Percentiles rank a stretch among this genome's conserved stretches.
Conservation (phyloP, 2,329 filamentous ascomycete species). For the Fusarium haematococcum region DNA sequence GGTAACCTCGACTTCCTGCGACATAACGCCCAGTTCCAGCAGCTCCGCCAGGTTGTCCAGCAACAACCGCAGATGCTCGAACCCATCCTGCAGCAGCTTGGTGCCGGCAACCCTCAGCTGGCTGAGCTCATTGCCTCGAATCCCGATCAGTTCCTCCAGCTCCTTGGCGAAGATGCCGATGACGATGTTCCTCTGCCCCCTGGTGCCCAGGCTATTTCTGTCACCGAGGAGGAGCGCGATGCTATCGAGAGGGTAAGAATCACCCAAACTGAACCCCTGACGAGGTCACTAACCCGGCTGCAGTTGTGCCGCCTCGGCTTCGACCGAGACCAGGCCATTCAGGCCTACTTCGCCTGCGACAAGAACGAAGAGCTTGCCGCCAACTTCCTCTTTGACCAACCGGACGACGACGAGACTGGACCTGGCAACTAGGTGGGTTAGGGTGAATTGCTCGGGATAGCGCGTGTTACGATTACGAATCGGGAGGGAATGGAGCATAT, state of each 20-base stretch:
- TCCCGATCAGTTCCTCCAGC: conserved; percentile 90
- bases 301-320: conserved; percentile 94
- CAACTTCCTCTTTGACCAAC: conserved; percentile 98
- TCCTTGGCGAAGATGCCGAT: conserved; percentile 89
- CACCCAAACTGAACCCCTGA: conserved; percentile 45
- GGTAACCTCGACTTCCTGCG: conserved; percentile 93
- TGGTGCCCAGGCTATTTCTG: conserved; percentile 87
- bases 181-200: conserved; percentile 87
- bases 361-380: conserved; percentile 99
- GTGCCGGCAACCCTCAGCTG: conserved; percentile 92
- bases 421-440: conserved; percentile 52
- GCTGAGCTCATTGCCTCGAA: conserved; percentile 92
- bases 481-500: conserved; percentile 35
- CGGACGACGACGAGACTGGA: conserved; percentile 79
- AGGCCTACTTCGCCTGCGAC: conserved; percentile 99
- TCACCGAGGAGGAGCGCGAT: conserved; percentile 96
- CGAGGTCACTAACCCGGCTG: conserved; percentile 6
- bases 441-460: conserved; percentile 39
- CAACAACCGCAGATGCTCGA: conserved; percentile 99
- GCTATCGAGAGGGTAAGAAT: conserved; percentile 90
- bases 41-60: conserved; percentile 95
- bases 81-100: conserved; percentile 96
- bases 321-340: conserved; percentile 90
- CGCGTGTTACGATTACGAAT: conserved; percentile 44
- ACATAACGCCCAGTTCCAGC: conserved; percentile 97